Conservation (phyloP, 108 stramenopile genomes). For the Nitzschia palea region DNA sequence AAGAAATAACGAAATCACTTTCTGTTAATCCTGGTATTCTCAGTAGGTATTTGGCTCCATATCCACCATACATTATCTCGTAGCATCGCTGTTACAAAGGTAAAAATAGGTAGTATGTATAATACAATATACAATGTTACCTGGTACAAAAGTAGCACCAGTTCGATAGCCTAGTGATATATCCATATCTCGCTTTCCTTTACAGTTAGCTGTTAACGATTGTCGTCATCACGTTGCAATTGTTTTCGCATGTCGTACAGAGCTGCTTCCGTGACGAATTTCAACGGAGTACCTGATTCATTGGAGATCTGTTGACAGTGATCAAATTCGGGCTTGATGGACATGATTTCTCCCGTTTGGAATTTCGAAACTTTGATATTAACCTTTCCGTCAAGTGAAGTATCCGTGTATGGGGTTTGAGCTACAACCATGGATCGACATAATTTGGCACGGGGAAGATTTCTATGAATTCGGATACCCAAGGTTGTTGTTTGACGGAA, state of each 20-base stretch:
- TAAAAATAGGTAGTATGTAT: too few species aligned
- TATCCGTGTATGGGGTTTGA: slow-evolving; percentile 41
- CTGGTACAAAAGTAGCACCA: too few species aligned
- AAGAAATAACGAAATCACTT: too few species aligned
- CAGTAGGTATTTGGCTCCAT: too few species aligned
- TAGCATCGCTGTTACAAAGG: too few species aligned
- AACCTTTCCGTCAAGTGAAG: slow-evolving; percentile 47
- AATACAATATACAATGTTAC: too few species aligned
- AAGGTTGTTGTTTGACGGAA: slow-evolving; percentile 90
- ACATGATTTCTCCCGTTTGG: slow-evolving; percentile 58
- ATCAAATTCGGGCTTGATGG: slow-evolving; percentile 90
- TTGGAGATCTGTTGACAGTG: slow-evolving; percentile 75
- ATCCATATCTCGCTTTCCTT: too few species aligned
- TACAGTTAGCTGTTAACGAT: too few species aligned
- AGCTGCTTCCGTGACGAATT: slow-evolving; percentile 54
- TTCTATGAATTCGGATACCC: slow-evolving; percentile 74
- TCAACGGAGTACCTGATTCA: slow-evolving; percentile 62
- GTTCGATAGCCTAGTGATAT: too few species aligned
- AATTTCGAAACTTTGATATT: slow-evolving; percentile 64
- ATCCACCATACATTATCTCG: too few species aligned
- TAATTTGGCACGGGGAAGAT: slow-evolving; percentile 74
- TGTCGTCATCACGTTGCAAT: too few species aligned
- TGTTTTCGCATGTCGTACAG: slow-evolving; percentile 5
- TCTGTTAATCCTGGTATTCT: too few species aligned
- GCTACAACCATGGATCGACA: slow-evolving; percentile 58